Evolutionary conservation across 306 rosid genomes (phyloP).

Genomic region (Lathyrus oleraceus): DNA sequence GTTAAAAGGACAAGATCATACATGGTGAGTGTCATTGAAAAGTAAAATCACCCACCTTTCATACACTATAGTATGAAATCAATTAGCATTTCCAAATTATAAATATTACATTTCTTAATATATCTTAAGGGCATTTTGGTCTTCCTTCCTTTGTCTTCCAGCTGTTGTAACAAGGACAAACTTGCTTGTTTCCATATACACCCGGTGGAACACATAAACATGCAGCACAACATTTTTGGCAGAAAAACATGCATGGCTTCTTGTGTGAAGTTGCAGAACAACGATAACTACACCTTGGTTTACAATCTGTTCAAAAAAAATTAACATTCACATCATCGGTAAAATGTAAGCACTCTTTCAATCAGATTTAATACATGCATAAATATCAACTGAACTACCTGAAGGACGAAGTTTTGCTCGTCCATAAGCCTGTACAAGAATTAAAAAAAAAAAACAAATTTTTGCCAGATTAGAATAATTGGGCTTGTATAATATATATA

Average conservation of each 20-base stretch:
- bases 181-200: constrained; percentile 71
- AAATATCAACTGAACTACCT: constrained; percentile 38
- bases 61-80: not conserved
- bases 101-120: not conserved
- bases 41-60: not conserved
- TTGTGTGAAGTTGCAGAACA: constrained; percentile 90
- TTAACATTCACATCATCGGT: not conserved
- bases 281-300: constrained; percentile 59
- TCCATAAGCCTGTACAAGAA: constrained; percentile 47
- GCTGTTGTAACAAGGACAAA: constrained; percentile 85
- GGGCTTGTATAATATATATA: no score
- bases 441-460: not conserved
- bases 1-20: not conserved
- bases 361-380: no score
- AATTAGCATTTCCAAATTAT: not conserved
- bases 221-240: constrained; percentile 76
- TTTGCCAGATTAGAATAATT: no score
- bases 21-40: not conserved
- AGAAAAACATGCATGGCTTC: constrained; percentile 96
- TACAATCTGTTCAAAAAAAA: constrained; percentile 52
- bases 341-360: not conserved
- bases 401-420: constrained; percentile 52
- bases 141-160: constrained; percentile 95
- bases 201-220: constrained; percentile 93
- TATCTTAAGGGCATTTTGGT: constrained; percentile 83